These are phyloP conservation scores for Wickerhamiella brachini DNA, from an alignment of 805 yeast species.

Conservation along the genomic window DNA sequence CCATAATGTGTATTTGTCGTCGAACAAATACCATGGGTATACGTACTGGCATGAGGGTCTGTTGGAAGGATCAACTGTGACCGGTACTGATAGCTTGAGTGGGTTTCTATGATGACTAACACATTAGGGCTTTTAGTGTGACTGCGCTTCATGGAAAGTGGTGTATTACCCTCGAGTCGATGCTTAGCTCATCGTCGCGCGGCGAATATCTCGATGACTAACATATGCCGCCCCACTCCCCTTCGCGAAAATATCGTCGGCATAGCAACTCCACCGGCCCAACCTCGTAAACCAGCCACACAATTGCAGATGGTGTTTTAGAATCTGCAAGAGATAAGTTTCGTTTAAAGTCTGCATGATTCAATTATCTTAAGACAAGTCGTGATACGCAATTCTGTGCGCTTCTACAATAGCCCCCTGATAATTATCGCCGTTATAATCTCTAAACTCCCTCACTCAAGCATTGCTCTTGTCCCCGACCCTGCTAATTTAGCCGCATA, in stretches of 20 bases:
- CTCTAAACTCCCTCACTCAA: neutral
- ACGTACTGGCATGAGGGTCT: slow-evolving; percentile 1
- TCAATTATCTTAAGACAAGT: too few species aligned
- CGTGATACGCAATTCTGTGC: too few species aligned
- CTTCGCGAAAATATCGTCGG: neutral
- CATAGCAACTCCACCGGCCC: neutral
- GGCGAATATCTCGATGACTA: too few species aligned
- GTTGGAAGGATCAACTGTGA: neutral
- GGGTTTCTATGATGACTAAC: neutral
- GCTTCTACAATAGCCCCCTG: too few species aligned
- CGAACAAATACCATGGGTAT: neutral
- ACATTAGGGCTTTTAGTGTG: slow-evolving; percentile 1
- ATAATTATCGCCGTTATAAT: too few species aligned
- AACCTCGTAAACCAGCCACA: neutral
- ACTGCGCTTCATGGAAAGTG: neutral
- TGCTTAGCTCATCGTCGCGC: too few species aligned
- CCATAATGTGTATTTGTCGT: neutral
- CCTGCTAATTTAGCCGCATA: neutral
- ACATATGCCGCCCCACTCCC: too few species aligned
- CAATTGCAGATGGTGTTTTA: neutral
- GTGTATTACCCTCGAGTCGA: too few species aligned
- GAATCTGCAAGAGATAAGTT: neutral
- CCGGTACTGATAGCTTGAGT: neutral
- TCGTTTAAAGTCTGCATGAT: too few species aligned
- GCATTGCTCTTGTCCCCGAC: neutral